A percentile compares a stretch with the other conserved stretches of the same genome.
Evolutionary conservation across 495 filamentous ascomycete species (phyloP).

Genomic region (Aspergillus taichungensis): DNA sequence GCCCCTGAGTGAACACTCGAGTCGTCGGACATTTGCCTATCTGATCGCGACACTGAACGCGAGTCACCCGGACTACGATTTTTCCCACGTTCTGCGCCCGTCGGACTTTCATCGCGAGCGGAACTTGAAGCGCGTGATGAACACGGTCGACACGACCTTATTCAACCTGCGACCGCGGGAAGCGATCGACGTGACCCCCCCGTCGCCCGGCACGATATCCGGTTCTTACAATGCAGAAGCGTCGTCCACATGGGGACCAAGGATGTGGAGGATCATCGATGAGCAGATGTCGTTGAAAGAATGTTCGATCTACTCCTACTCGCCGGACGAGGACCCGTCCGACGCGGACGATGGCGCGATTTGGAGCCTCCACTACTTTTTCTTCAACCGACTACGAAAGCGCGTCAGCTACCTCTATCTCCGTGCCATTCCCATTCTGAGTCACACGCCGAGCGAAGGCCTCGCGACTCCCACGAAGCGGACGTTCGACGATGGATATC

Average conservation of each 20-base stretch:
- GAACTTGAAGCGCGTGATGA: slow-evolving; percentile 67
- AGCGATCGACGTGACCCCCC: slow-evolving; percentile 34
- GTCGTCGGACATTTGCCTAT: slow-evolving; percentile 88
- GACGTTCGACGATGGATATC: slow-evolving; percentile 38
- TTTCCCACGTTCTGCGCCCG: slow-evolving; percentile 80
- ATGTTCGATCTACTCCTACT: slow-evolving; percentile 78
- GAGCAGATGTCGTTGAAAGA: slow-evolving; percentile 83
- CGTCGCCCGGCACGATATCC: slow-evolving; percentile 34
- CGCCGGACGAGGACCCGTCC: slow-evolving; percentile 75
- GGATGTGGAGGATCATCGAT: slow-evolving; percentile 85
- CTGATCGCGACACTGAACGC: slow-evolving; percentile 97
- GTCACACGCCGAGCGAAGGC: slow-evolving; percentile 48
- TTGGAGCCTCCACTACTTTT: slow-evolving; percentile 94
- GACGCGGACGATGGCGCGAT: slow-evolving; percentile 86
- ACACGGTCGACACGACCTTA: slow-evolving; percentile 73
- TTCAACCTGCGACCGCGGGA: slow-evolving; percentile 69
- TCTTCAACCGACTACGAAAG: slow-evolving; percentile 89
- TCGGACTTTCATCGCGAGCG: slow-evolving; percentile 78
- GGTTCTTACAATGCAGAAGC: slow-evolving; percentile 33
- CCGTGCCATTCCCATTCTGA: slow-evolving; percentile 73
- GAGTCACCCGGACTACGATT: slow-evolving; percentile 95
- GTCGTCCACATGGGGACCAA: slow-evolving; percentile 61
- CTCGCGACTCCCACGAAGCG: slow-evolving; percentile 37
- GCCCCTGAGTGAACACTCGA: slow-evolving; percentile 72
- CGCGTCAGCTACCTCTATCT: slow-evolving; percentile 93